A percentile compares a stretch with the other conserved stretches of the same genome.
Evolutionary conservation across 192 early-diverging fungal genomes (phyloP).

Genomic region (Globomyces pollinis-pini): DNA sequence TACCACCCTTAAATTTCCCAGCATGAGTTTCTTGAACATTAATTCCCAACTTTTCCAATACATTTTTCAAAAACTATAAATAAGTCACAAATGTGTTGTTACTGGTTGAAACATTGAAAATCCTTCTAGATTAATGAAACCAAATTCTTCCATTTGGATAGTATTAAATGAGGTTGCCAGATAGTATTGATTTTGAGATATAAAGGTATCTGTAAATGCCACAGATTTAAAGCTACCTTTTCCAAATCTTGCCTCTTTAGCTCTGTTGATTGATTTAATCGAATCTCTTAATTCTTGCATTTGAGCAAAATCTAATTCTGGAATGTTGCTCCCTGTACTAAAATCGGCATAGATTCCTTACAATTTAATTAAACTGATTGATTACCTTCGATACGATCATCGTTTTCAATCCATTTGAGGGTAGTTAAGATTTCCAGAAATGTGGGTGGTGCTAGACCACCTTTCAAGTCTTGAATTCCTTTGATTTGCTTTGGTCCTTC

Average conservation of each 20-base stretch:
- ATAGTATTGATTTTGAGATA: constrained; percentile 56
- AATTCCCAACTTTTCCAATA: constrained; percentile 52
- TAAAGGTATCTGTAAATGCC: constrained; percentile 63
- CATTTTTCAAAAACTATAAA: constrained; percentile 44
- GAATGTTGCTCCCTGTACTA: neutral
- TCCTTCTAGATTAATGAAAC: constrained; percentile 50
- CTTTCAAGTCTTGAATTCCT: no score
- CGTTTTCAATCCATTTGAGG: neutral
- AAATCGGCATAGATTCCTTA: constrained; percentile 2
- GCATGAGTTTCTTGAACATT: constrained; percentile 39
- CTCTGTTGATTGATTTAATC: constrained; percentile 36
- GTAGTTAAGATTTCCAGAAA: neutral
- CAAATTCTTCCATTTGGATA: constrained; percentile 53
- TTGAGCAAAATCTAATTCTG: constrained; percentile 33
- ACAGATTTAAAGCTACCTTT: constrained; percentile 40
- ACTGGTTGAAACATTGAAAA: constrained; percentile 30
- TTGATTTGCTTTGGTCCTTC: no score
- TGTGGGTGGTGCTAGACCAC: neutral
- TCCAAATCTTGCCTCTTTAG: constrained; percentile 41
- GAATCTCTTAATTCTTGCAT: constrained; percentile 56
- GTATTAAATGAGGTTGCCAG: constrained; percentile 58
- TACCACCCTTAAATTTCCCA: constrained; percentile 55
- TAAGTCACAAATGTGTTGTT: neutral
- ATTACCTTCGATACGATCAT: neutral
- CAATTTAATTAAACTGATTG: no score